Base-by-base conservation (phyloP, 208 protist genomes). In the Leishmania braziliensis region DNA sequence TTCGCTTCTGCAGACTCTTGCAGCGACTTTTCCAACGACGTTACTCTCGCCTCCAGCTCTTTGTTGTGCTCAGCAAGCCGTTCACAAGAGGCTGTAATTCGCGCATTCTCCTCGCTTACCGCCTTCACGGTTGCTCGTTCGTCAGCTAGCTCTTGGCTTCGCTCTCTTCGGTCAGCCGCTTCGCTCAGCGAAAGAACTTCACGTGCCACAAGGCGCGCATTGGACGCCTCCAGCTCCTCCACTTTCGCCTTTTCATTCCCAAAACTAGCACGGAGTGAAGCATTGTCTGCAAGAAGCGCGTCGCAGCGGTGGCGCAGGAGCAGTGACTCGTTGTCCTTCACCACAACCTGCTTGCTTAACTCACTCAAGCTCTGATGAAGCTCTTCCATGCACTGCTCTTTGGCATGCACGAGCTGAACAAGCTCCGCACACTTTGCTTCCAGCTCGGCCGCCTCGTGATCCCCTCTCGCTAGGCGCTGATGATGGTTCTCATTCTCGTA, bases 401-500 rank as follows among this genome's bases (percentile, higher is more conserved):
- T 94, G 18, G 87, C 83, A 20, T 85, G 54, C 6, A 92, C 70
- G 56, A 92, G 46, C 48, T 96, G 91, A 75, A 87, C 83, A 1
- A 92, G 78, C 43, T 95, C 92, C 66, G 79, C 68, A 60, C 86
- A 91, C 56, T 84, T 88, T 51, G 69, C 48, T 56, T 96, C 89
- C 10, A 90, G 70, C 23, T 93, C 84, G 5, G 84, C 81, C 9
- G 79, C 63, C 16, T 82, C 82, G 3, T 86, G 79, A 29, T 95
- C 89, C 9, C 80, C 58, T 68, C 94, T 88, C 5, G 93, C 83
- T 66, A 96, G 68, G 26, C 89, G 86, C 16, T 93, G 88, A 75
- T 97, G 92, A 3, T 95, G 85, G 51, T 92, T 89, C 36, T 88
- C 85, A 68, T 95, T 95, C 73, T 96, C 91, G 72, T 95, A 95